Evolutionary conservation across 208 protist genomes (phyloP).

Genomic region (Wallacemonas sp.): DNA sequence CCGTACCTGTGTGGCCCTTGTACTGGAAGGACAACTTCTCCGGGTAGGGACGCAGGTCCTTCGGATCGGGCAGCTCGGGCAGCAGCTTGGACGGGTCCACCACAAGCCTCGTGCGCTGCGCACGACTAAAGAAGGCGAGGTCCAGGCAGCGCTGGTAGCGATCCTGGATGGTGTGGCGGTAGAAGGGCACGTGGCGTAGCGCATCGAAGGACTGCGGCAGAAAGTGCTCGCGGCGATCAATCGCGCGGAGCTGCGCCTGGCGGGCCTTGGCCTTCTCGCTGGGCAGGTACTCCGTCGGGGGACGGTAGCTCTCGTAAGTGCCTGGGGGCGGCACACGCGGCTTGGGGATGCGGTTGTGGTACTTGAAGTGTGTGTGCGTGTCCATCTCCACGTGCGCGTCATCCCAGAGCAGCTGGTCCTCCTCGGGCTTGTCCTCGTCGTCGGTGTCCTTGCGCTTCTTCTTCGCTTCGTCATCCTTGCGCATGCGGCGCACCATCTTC

Average conservation of each 20-base stretch:
- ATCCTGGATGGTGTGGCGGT: slow-evolving; percentile 96
- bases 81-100: slow-evolving; percentile 96
- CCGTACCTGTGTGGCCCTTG: slow-evolving; percentile 95
- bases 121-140: slow-evolving; percentile 97
- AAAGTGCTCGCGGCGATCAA: slow-evolving; percentile 94
- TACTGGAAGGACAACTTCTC: slow-evolving; percentile 94
- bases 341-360: slow-evolving; percentile 85
- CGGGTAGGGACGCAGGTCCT: slow-evolving; percentile 99
- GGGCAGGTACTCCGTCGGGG: slow-evolving; percentile 97
- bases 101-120: slow-evolving; percentile 89
- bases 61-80: slow-evolving; percentile 97
- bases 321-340: slow-evolving; percentile 84
- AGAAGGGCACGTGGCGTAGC: slow-evolving; percentile 95
- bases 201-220: slow-evolving; percentile 91
- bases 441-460: slow-evolving; percentile 28
- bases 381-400: slow-evolving; percentile 88
- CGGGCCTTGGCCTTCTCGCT: slow-evolving; percentile 88
- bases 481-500: slow-evolving; percentile 88
- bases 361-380: slow-evolving; percentile 87
- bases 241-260: slow-evolving; percentile 87
- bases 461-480: slow-evolving; percentile 50
- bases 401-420: slow-evolving; percentile 70
- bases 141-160: slow-evolving; percentile 99
- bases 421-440: slow-evolving; percentile 40
- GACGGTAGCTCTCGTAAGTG: slow-evolving; percentile 98